Conservation (phyloP, 202 grass and related monocot species). For the Panicum virgatum region DNA sequence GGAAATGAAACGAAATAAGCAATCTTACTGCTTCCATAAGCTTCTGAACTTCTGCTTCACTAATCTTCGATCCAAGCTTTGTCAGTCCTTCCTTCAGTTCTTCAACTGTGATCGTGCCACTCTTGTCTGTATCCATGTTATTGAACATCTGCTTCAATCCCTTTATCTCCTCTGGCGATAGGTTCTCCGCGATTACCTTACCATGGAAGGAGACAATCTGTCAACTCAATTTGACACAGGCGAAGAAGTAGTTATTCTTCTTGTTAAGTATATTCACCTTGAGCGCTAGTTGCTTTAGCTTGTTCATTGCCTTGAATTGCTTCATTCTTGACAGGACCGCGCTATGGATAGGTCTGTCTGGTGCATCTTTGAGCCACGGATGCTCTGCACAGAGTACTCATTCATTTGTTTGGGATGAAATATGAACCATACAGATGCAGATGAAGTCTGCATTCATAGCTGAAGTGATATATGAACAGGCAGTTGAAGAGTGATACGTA, state of each 20-base stretch:
- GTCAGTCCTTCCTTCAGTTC: constrained; percentile 74
- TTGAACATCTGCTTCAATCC: constrained; percentile 88
- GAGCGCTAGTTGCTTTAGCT: constrained; percentile 82
- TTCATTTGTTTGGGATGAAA: constrained; percentile 25
- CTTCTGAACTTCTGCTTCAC: constrained; percentile 64
- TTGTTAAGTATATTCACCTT: constrained; percentile 47
- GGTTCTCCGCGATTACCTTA: constrained; percentile 80
- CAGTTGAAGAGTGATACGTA: constrained; percentile 47
- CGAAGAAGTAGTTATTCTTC: background rate
- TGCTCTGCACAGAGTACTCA: constrained; percentile 52
- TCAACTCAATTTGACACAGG: constrained; percentile 20
- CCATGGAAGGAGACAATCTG: background rate
- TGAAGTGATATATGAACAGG: background rate
- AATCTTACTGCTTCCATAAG: constrained; percentile 87
- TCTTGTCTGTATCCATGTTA: constrained; percentile 89
- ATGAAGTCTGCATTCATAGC: constrained; percentile 18
- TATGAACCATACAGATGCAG: constrained; percentile 12
- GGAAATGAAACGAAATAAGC: constrained; percentile 20
- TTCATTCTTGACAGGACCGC: constrained; percentile 87
- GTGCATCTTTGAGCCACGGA: constrained; percentile 75
- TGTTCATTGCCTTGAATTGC: constrained; percentile 96
- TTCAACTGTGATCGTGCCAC: constrained; percentile 78
- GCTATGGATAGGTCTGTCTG: constrained; percentile 78
- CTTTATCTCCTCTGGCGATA: constrained; percentile 66
- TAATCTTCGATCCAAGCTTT: constrained; percentile 64